Conservation (phyloP, 2,329 filamentous ascomycete species). For the Lasiodiplodia sp. region DNA sequence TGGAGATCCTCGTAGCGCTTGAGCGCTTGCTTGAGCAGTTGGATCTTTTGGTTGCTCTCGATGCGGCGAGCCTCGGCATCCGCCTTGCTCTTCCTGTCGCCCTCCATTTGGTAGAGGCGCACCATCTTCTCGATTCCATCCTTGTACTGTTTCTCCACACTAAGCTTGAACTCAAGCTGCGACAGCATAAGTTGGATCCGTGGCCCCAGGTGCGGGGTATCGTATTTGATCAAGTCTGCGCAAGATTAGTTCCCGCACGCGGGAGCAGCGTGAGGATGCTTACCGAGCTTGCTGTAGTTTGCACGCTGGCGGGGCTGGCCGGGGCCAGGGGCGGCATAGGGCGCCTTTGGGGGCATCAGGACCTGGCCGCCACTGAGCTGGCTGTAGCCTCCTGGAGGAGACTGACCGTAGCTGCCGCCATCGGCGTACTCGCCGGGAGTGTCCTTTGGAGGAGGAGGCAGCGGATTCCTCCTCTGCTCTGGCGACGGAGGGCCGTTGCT, state of each 20-base stretch:
- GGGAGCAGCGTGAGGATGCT: constrained; percentile 1
- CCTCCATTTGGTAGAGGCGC: constrained; percentile 94
- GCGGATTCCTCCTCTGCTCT: constrained; percentile 46
- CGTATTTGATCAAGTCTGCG: constrained; percentile 96
- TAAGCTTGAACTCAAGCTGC: constrained; percentile 97
- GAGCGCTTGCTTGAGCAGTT: constrained; percentile 91
- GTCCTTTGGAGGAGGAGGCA: constrained; percentile 77
- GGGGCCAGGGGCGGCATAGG: constrained; percentile 77
- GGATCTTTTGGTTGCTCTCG: constrained; percentile 98
- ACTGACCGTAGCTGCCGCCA: constrained; percentile 69
- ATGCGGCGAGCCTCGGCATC: constrained; percentile 89
- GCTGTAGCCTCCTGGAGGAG: constrained; percentile 61
- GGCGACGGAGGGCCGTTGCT: constrained; percentile 47
- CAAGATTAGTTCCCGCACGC: constrained; percentile 34
- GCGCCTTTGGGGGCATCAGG: constrained; percentile 81
- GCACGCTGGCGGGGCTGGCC: constrained; percentile 72
- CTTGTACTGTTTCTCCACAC: constrained; percentile 98
- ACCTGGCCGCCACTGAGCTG: constrained; percentile 71
- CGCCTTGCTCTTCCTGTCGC: constrained; percentile 91
- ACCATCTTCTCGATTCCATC: constrained; percentile 99
- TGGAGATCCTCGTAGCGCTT: constrained; percentile 98
- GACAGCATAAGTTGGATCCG: constrained; percentile 99
- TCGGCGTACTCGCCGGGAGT: constrained; percentile 61
- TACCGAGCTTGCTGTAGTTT: constrained; percentile 97
- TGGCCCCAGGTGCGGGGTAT: constrained; percentile 91